These are phyloP conservation scores for Rhizodiscina lignyota DNA, from an alignment of 495 filamentous ascomycete species.

Conservation along the genomic window DNA sequence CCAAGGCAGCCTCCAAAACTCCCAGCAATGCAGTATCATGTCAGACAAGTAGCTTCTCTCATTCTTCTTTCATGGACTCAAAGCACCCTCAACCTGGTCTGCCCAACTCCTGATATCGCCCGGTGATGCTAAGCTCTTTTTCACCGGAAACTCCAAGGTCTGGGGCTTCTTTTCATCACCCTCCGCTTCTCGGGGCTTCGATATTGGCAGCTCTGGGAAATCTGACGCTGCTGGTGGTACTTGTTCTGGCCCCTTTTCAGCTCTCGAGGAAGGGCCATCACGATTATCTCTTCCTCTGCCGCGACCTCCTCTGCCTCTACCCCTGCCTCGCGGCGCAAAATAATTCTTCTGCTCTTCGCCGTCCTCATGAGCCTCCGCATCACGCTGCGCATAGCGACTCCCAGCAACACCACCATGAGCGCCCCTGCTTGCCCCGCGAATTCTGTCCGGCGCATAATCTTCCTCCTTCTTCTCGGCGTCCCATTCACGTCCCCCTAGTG, in stretches of 20 bases:
- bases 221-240: slow-evolving; percentile 10
- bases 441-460: slow-evolving; percentile 22
- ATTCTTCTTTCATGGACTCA: neutral
- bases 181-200: slow-evolving; percentile 1
- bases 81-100: slow-evolving; percentile 15
- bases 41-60: too few relatives aligned
- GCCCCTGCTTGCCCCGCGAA: slow-evolving; percentile 33
- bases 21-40: too few relatives aligned
- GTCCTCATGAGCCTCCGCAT: slow-evolving; percentile 3
- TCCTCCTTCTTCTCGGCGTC: slow-evolving; percentile 53
- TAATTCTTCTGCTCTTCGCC: neutral
- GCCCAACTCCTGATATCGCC: slow-evolving; percentile 12
- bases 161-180: neutral
- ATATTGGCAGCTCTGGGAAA: slow-evolving; percentile 15
- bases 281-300: slow-evolving; percentile 4
- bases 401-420: slow-evolving; percentile 39
- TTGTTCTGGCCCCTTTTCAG: slow-evolving; percentile 3
- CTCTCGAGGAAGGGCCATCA: slow-evolving; percentile 1
- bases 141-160: slow-evolving; percentile 10
- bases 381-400: neutral
- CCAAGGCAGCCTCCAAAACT: too few relatives aligned
- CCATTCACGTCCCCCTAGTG: slow-evolving; percentile 54
- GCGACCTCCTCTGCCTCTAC: slow-evolving; percentile 3
- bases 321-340: neutral
- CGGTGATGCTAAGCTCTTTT: slow-evolving; percentile 4